phyloP scores from a whole-genome alignment of 148 eudicot species.

The Rheum nobile region DNA sequence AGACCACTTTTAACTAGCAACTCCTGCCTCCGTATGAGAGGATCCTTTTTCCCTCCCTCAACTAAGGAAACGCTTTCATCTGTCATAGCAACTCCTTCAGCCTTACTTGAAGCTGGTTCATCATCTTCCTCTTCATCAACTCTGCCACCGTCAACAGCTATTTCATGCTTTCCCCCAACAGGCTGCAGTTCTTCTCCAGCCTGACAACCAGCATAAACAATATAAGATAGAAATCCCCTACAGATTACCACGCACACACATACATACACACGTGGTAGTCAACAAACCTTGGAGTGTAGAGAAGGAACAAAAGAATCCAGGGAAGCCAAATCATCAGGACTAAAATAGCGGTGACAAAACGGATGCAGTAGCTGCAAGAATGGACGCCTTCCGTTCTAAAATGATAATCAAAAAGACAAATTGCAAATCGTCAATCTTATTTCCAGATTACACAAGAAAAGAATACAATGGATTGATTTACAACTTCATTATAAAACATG shows the following conservation, averaged over 20 bases:
- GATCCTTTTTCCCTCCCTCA: constrained; percentile 88
- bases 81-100: constrained; percentile 14
- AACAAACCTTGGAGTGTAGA: constrained; percentile 46
- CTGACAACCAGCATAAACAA: constrained; percentile 12
- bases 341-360: constrained; percentile 59
- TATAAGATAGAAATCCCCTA: background rate
- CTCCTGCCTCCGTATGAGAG: constrained; percentile 65
- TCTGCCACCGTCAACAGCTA: constrained; percentile 20
- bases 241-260: background rate
- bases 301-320: constrained; percentile 58
- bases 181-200: constrained; percentile 22
- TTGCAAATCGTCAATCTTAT: background rate
- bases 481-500: background rate
- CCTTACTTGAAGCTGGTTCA: constrained; percentile 18
- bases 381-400: constrained; percentile 76
- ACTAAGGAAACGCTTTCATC: constrained; percentile 20
- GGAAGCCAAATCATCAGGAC: constrained; percentile 69
- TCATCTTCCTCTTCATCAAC: constrained; percentile 23
- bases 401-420: background rate
- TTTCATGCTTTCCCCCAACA: constrained; percentile 18
- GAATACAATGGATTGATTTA: background rate
- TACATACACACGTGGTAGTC: background rate
- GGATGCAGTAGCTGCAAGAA: constrained; percentile 84
- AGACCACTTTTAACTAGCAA: constrained; percentile 81
- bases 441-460: background rate